Conservation (phyloP, 805 yeast species). For the Pichia eremophila region DNA sequence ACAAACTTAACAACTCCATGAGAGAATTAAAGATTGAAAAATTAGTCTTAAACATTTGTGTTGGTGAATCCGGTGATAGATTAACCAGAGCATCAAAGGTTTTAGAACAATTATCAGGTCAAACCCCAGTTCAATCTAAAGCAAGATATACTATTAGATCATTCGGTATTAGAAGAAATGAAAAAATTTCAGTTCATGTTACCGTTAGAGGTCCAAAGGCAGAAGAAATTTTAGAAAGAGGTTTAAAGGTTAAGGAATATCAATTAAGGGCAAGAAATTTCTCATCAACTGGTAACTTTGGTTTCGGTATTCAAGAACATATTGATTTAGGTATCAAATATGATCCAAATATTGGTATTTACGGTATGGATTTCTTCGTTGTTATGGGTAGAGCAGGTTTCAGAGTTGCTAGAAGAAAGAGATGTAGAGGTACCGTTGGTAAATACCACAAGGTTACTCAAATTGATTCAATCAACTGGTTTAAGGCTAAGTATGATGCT, state of each 20-base stretch:
- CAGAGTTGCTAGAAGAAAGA: constrained; percentile 98
- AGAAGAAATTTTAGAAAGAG: constrained; percentile 99
- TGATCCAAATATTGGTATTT: constrained; percentile 98
- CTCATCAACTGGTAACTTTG: constrained; percentile 99
- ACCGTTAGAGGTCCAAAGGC: constrained; percentile 99
- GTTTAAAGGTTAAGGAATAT: constrained; percentile 99
- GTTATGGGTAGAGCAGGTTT: constrained; percentile 99
- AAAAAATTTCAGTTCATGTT: constrained; percentile 98
- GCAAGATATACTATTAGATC: constrained; percentile 99
- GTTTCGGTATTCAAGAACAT: constrained; percentile 99
- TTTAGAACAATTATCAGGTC: constrained; percentile 99
- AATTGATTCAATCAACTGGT: constrained; percentile 96
- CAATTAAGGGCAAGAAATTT: constrained; percentile 92
- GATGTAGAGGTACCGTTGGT: constrained; percentile 82
- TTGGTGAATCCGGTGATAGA: constrained; percentile 99
- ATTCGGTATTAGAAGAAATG: constrained; percentile 99
- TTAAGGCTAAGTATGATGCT: constrained; percentile 99
- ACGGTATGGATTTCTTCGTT: constrained; percentile 99
- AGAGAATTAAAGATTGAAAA: constrained; percentile 98
- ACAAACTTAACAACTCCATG: constrained; percentile 83
- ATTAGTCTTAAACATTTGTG: constrained; percentile 99
- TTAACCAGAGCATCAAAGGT: constrained; percentile 99
- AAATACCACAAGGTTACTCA: constrained; percentile 83
- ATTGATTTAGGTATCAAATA: constrained; percentile 99
- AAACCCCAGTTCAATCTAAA: constrained; percentile 99